Base-by-base conservation (phyloP, 23 red algal genomes). In the Chondrus crispus region DNA sequence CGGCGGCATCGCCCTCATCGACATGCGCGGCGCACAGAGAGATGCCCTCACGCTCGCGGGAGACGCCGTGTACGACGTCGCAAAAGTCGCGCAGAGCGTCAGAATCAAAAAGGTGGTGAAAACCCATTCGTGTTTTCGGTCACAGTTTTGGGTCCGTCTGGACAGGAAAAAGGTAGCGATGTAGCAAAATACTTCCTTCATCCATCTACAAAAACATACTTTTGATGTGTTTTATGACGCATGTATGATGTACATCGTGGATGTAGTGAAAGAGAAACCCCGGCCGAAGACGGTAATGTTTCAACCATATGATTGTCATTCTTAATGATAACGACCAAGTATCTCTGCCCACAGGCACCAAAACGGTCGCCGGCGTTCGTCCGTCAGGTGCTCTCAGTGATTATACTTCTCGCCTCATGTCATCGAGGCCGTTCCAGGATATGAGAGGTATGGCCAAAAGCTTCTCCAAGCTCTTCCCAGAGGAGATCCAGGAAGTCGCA, bases 261-360 rank as follows among this genome's bases (percentile, higher is more conserved):
- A 66, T 32, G 26, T 66, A 32, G 60, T 66, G 26, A 7, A 22
- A 22, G 60, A 66, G 35, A 66, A 66, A 66, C 26, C 26, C 35
- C 60, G 60, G 26, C 60, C 60, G 18, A 9, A 22, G 8, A 32
- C 35, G 26, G 60, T 66, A 32, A 66, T 32, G 60, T 66, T 66
- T n/a, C n/a, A 94, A 93, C 54, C 85, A 93, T 26, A 85, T 98
- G 49, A 96, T 98, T 36, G 96, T 98, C 50, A 96, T 98, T 60
- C 82, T 98, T 20, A 98, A 98, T 52, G 96, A 98, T 73, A 98
- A 98, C 48, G 94, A 87, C 18, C 93, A 98, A 82, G 96, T 98
- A 42, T 93, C 87, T 41, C 70, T 98, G 49, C 96, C 96, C 26
- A 98, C 96, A 16, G 96, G 96, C 39, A 98, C 96, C 49, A 96